A percentile compares a stretch with the other conserved stretches of the same genome.
phyloP scores from a whole-genome alignment of 2,329 filamentous ascomycete species.

The Aspergillus bombycis region DNA sequence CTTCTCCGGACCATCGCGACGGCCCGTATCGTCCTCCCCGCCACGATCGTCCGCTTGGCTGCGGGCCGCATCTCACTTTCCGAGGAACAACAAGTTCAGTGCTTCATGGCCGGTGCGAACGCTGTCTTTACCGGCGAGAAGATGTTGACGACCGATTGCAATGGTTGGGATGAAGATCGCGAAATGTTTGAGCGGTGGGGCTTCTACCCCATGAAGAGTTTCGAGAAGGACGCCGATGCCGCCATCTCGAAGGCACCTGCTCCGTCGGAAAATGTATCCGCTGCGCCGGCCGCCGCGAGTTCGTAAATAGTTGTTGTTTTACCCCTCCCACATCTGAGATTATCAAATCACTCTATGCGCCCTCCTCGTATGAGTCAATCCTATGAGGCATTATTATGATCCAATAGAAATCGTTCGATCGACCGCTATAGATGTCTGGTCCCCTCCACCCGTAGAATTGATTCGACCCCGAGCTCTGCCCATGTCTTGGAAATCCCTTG shows the following conservation, averaged over 20 bases:
- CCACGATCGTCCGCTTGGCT: slow-evolving; percentile 83
- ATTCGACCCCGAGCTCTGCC: slow-evolving; percentile 5
- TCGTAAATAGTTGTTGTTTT: slow-evolving; percentile 20
- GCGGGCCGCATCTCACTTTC: slow-evolving; percentile 81
- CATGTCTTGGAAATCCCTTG: slow-evolving; percentile 9
- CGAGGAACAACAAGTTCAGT: slow-evolving; percentile 86
- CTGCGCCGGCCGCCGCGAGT: slow-evolving; percentile 36
- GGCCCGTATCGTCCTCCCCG: slow-evolving; percentile 79
- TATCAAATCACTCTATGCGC: neutral
- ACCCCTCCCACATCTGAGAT: neutral
- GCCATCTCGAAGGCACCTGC: slow-evolving; percentile 8
- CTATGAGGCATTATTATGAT: slow-evolving; percentile 11
- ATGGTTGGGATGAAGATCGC: slow-evolving; percentile 86
- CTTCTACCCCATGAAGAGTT: slow-evolving; percentile 71
- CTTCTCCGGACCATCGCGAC: slow-evolving; percentile 83
- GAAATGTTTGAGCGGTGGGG: slow-evolving; percentile 85
- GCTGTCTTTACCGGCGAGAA: slow-evolving; percentile 96
- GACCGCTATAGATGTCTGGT: neutral
- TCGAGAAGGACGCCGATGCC: slow-evolving; percentile 44
- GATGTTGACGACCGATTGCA: slow-evolving; percentile 91
- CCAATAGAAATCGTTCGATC: slow-evolving; percentile 10
- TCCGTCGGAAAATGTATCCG: slow-evolving; percentile 19
- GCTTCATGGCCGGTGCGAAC: slow-evolving; percentile 89
- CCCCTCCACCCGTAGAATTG: slow-evolving; percentile 6
- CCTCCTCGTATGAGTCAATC: neutral